Evolutionary conservation across 1,284 basidiomycete genomes (phyloP).

Genomic region (Athelia sp.): DNA sequence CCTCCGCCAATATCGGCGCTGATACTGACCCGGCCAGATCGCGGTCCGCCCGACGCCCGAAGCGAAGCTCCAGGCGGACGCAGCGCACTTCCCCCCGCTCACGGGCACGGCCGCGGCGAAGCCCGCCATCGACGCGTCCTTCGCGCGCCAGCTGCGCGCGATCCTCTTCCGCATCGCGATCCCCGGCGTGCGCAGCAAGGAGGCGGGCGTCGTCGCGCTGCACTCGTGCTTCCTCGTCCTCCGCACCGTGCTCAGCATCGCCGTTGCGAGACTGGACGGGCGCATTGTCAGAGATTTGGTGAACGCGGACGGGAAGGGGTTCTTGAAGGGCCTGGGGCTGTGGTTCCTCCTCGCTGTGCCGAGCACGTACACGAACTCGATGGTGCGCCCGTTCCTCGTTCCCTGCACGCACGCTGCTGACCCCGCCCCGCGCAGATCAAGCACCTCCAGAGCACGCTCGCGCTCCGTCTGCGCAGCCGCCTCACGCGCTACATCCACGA

Average conservation of each 20-base stretch:
- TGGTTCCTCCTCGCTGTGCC: slow-evolving; percentile 93
- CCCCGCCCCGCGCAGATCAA: slow-evolving; percentile 54
- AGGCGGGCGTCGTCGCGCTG: slow-evolving; percentile 70
- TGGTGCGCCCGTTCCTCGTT: slow-evolving; percentile 48
- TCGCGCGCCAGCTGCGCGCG: slow-evolving; percentile 75
- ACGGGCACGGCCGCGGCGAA: slow-evolving; percentile 35
- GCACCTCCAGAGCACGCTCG: slow-evolving; percentile 87
- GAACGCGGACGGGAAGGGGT: slow-evolving; percentile 82
- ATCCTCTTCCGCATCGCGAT: slow-evolving; percentile 70
- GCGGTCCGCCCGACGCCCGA: slow-evolving; percentile 41
- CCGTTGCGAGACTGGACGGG: slow-evolving; percentile 88
- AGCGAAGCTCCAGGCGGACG: slow-evolving; percentile 40
- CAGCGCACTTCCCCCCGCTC: slow-evolving; percentile 50
- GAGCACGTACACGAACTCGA: slow-evolving; percentile 93
- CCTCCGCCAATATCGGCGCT: not conserved
- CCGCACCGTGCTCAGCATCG: slow-evolving; percentile 82
- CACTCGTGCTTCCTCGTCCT: slow-evolving; percentile 89
- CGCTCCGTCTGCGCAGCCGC: slow-evolving; percentile 80
- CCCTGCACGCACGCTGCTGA: not conserved
- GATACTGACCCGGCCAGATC: slow-evolving; percentile 26
- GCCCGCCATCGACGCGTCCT: slow-evolving; percentile 74
- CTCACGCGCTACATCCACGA: slow-evolving; percentile 92
- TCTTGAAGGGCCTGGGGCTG: slow-evolving; percentile 76
- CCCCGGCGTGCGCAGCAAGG: slow-evolving; percentile 73
- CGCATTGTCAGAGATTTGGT: slow-evolving; percentile 87